Percentiles rank a stretch among this genome's conserved stretches.
phyloP scores from a whole-genome alignment of 306 rosid species.

The Gastrolobium bilobum region DNA sequence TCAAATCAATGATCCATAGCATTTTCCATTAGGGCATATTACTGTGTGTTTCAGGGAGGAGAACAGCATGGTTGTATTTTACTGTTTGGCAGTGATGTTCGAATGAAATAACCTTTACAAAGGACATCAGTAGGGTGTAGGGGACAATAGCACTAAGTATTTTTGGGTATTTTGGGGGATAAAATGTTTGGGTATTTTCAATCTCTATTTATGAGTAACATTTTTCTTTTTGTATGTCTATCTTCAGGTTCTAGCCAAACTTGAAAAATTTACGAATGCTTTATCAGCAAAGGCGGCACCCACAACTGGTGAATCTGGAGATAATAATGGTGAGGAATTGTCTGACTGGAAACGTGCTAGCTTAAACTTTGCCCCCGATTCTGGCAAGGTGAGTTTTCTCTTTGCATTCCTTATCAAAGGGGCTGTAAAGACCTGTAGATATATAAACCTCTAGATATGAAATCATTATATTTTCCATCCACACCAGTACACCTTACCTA shows the following conservation, averaged over 20 bases:
- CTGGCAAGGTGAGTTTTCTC: conserved; percentile 74
- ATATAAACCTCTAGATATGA: not conserved
- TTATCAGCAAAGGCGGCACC: conserved; percentile 54
- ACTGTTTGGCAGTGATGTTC: conserved; percentile 32
- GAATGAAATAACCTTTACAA: not conserved
- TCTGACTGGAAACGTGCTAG: conserved; percentile 76
- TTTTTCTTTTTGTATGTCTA: conserved; percentile 4
- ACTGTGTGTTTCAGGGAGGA: not conserved
- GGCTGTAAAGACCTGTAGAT: not conserved
- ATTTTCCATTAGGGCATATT: conserved; percentile 17
- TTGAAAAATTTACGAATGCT: conserved; percentile 71
- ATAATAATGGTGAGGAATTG: conserved; percentile 55
- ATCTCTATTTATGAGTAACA: conserved; percentile 19
- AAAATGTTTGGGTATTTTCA: conserved; percentile 11
- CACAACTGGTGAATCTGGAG: conserved; percentile 52
- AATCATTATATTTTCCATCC: conserved; percentile 27
- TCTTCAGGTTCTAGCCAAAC: conserved; percentile 81
- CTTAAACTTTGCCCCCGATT: conserved; percentile 68
- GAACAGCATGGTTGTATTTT: not conserved
- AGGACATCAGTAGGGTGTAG: not conserved
- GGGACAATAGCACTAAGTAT: conserved; percentile 12
- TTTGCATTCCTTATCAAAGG: conserved; percentile 15
- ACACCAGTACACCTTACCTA: conserved; percentile 1
- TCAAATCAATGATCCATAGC: not conserved
- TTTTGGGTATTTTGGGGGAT: not conserved